These are phyloP conservation scores for Tilletia caries DNA, from an alignment of 1,284 basidiomycete species.

Conservation along the genomic window DNA sequence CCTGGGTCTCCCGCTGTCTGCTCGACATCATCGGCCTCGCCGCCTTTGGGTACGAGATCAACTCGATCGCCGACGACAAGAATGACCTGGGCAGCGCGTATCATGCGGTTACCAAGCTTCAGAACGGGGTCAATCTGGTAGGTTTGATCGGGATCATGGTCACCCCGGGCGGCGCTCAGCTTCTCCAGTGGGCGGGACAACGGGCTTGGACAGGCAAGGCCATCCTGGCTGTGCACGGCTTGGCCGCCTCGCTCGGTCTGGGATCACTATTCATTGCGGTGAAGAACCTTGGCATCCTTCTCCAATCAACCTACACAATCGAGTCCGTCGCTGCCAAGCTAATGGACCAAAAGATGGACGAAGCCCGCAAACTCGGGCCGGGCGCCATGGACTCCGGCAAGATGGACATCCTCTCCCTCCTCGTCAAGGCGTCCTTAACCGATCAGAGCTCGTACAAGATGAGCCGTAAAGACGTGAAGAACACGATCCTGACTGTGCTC, in stretches of 20 bases:
- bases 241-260: not conserved
- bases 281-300: not conserved
- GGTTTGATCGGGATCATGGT: constrained; percentile 27
- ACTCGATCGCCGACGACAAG: constrained; percentile 32
- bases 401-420: constrained; percentile 17
- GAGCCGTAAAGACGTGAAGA: constrained; percentile 28
- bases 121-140: constrained; percentile 36
- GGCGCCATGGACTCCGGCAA: constrained; percentile 28
- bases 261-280: not conserved
- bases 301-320: constrained; percentile 27
- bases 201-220: not conserved
- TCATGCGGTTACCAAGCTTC: constrained; percentile 37
- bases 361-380: constrained; percentile 23
- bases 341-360: constrained; percentile 33
- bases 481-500: constrained; percentile 41
- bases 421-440: constrained; percentile 19
- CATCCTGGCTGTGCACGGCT: not conserved
- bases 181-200: not conserved
- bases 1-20: constrained; percentile 35
- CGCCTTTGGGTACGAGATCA: constrained; percentile 34
- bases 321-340: constrained; percentile 35
- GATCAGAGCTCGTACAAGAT: constrained; percentile 35
- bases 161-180: not conserved
- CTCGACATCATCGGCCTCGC: constrained; percentile 51
- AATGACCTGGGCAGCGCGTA: constrained; percentile 44